Percentiles rank a stretch among this genome's conserved stretches.
These are phyloP conservation scores for Candida sp. DNA, from an alignment of 1,139 yeast species.

Conservation along the genomic window DNA sequence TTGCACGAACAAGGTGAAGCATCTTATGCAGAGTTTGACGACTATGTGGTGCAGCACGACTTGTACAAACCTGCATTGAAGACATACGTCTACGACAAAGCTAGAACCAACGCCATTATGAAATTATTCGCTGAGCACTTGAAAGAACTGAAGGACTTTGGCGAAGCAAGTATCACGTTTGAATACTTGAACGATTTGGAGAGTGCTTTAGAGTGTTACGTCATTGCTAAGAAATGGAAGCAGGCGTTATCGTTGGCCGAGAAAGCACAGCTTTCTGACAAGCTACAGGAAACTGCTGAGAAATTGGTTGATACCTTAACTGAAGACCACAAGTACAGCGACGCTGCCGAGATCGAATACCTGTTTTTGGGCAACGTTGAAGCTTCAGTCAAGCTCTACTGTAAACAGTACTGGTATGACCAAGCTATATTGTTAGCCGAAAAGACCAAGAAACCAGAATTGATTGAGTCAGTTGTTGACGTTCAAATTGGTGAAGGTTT, in stretches of 20 bases:
- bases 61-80: slow-evolving; percentile 73
- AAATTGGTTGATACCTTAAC: slow-evolving; percentile 61
- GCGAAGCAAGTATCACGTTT: slow-evolving; percentile 78
- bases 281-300: slow-evolving; percentile 51
- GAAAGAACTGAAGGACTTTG: slow-evolving; percentile 55
- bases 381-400: slow-evolving; percentile 67
- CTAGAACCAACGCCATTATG: slow-evolving; percentile 59
- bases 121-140: slow-evolving; percentile 66
- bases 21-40: slow-evolving; percentile 63
- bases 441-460: slow-evolving; percentile 41
- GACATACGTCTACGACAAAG: slow-evolving; percentile 61
- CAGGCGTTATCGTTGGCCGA: slow-evolving; percentile 75
- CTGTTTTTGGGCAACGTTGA: slow-evolving; percentile 63
- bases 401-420: slow-evolving; percentile 77
- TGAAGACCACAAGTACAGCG: slow-evolving; percentile 75
- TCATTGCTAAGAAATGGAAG: slow-evolving; percentile 78
- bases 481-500: slow-evolving; percentile 85
- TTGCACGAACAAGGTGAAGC: slow-evolving; percentile 55
- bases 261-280: slow-evolving; percentile 34
- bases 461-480: slow-evolving; percentile 66
- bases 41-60: slow-evolving; percentile 75
- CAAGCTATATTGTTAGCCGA: slow-evolving; percentile 74
- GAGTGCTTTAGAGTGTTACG: slow-evolving; percentile 72
- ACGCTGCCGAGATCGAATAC: slow-evolving; percentile 82
- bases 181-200: slow-evolving; percentile 65